Percentiles rank a stretch among this genome's conserved stretches.
Conservation (phyloP, 352 stramenopile species). For the Pythium aquatile region DNA sequence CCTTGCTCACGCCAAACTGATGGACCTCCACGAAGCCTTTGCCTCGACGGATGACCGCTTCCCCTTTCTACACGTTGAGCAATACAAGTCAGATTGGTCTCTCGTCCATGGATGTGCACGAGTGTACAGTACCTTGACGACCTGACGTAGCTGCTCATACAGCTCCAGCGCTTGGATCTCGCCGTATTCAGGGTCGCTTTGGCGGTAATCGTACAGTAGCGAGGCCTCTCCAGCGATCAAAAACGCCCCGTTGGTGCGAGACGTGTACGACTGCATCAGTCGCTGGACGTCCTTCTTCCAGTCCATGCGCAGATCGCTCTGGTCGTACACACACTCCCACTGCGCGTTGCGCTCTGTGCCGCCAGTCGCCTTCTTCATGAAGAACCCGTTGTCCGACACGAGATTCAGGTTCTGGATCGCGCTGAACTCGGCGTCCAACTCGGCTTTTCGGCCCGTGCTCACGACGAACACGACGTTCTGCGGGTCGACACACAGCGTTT, state of each 20-base stretch:
- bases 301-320: slow-evolving; percentile 58
- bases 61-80: slow-evolving; percentile 63
- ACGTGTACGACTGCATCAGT: slow-evolving; percentile 97
- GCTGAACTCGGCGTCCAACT: slow-evolving; percentile 42
- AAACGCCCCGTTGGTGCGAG: slow-evolving; percentile 97
- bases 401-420: slow-evolving; percentile 42
- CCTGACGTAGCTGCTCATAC: slow-evolving; percentile 92
- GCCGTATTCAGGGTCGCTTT: slow-evolving; percentile 98
- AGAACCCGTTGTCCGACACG: slow-evolving; percentile 70
- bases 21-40: slow-evolving; percentile 80
- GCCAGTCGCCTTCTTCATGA: slow-evolving; percentile 40
- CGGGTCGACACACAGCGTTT: slow-evolving; percentile 51
- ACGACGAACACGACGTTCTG: slow-evolving; percentile 70
- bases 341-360: background rate
- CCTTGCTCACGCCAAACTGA: slow-evolving; percentile 72
- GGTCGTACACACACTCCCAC: slow-evolving; percentile 68
- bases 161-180: slow-evolving; percentile 95
- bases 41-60: slow-evolving; percentile 47
- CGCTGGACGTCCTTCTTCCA: slow-evolving; percentile 94
- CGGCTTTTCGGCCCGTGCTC: slow-evolving; percentile 54
- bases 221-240: slow-evolving; percentile 97
- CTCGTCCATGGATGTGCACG: no score
- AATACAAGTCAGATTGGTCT: slow-evolving; percentile 18
- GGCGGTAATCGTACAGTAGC: slow-evolving; percentile 97
- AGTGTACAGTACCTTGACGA: slow-evolving; percentile 72